Conservation (phyloP, 768 basidiomycete genomes). For the Tulasnella sp. region DNA sequence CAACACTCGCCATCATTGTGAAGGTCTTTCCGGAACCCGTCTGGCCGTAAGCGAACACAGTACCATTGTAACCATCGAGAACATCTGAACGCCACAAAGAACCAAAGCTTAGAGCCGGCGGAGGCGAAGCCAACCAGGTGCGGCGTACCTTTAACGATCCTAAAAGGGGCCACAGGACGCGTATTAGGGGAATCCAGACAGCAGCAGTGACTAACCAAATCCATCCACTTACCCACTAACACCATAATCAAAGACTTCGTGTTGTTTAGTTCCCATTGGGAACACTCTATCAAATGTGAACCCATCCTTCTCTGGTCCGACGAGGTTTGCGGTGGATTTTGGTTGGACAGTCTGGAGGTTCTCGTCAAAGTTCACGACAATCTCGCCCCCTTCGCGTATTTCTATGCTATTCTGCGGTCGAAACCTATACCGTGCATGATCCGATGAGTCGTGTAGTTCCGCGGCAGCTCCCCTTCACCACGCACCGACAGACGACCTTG, state of each 20-base stretch:
- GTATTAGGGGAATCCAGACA: constrained; percentile 10
- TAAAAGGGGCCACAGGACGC: constrained; percentile 35
- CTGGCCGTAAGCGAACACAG: constrained; percentile 59
- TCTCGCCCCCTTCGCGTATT: constrained; percentile 77
- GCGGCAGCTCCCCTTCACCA: constrained; percentile 27
- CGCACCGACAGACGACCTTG: constrained; percentile 98
- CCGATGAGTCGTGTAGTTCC: neutral
- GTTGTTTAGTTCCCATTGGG: constrained; percentile 82
- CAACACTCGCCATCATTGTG: constrained; percentile 85
- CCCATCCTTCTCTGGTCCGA: constrained; percentile 92
- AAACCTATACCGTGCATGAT: constrained; percentile 55
- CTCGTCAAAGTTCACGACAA: constrained; percentile 85
- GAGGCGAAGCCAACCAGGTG: neutral
- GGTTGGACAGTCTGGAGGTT: constrained; percentile 79
- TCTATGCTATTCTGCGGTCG: constrained; percentile 94
- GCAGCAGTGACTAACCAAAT: constrained; percentile 2
- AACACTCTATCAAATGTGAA: constrained; percentile 98
- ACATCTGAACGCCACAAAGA: constrained; percentile 61
- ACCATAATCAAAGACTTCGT: constrained; percentile 97
- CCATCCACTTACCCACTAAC: constrained; percentile 71
- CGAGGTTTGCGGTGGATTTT: constrained; percentile 60
- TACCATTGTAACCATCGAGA: constrained; percentile 94
- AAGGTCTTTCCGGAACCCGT: constrained; percentile 89
- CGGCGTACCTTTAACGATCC: constrained; percentile 78
- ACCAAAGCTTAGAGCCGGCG: neutral